phyloP scores from a whole-genome alignment of 805 yeast species.

The Lipomyces yamanashiensis region DNA sequence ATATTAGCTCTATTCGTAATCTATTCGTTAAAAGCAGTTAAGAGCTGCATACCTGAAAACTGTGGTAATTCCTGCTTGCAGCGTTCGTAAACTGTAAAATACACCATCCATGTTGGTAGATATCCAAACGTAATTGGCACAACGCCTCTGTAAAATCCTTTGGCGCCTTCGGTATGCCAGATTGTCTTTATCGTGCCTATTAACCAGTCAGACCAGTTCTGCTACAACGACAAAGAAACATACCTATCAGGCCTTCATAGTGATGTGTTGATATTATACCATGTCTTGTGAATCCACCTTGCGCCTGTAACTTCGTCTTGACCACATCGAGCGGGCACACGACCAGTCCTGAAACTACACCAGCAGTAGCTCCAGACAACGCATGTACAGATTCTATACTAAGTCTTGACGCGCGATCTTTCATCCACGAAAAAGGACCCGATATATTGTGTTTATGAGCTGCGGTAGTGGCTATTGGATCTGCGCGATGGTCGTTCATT shows the following conservation, averaged over 20 bases:
- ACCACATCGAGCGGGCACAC: slow-evolving; percentile 97
- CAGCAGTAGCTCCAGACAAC: slow-evolving; percentile 90
- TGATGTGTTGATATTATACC: slow-evolving; percentile 26
- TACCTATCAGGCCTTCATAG: slow-evolving; percentile 32
- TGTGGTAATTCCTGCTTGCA: slow-evolving; percentile 54
- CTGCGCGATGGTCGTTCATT: neutral
- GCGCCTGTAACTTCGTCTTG: slow-evolving; percentile 92
- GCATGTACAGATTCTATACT: slow-evolving; percentile 52
- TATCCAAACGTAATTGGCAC: slow-evolving; percentile 93
- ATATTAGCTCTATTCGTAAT: neutral
- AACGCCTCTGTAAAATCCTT: slow-evolving; percentile 87
- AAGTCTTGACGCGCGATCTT: neutral
- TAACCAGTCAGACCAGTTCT: too few relatives aligned
- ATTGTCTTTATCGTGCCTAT: slow-evolving; percentile 67
- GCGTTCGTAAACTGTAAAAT: slow-evolving; percentile 85
- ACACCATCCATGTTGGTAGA: slow-evolving; percentile 97
- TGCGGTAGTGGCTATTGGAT: neutral
- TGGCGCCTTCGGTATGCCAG: slow-evolving; percentile 72
- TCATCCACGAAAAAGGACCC: neutral
- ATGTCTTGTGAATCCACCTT: slow-evolving; percentile 56
- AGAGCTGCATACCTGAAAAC: neutral
- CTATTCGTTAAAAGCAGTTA: neutral
- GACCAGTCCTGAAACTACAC: slow-evolving; percentile 81
- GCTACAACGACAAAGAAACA: neutral
- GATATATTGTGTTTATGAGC: too few relatives aligned